Base-by-base conservation (phyloP, 495 filamentous ascomycete genomes). In the Durotheca rogersii region DNA sequence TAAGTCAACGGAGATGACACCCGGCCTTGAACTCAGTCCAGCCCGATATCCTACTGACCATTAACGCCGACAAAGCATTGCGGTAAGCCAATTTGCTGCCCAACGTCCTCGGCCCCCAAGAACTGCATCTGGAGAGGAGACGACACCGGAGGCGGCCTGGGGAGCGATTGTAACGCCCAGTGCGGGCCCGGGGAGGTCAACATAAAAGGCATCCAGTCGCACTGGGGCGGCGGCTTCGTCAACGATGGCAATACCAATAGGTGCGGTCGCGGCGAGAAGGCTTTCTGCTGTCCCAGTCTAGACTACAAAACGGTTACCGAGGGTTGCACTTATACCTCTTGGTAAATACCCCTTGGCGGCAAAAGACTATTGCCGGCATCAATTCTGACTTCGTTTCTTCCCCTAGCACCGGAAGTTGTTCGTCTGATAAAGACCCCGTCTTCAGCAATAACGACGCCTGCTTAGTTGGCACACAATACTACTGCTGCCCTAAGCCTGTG, bases 11-110 rank as follows among this genome's bases (percentile, higher is more conserved):
- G 9, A 27, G 4, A 27, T 27, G 23, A 27, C 23, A 27, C 9
- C 23, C 37, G 17, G 37, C 19, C 37, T 40, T 40, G 37, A 16
- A 11, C 16, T 40, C 16, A 40, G 15, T 40, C 37, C n/a, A 4
- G 11, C 21, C 17, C 11, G 16, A 40, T 40, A 40, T 19, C 11
- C 15, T 40, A 19, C 37, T 19, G 37, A 40, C 23, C 9, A 27
- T 27, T 27, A 27, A 27, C 23, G 23, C 23, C 23, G 23, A 27
- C 9, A 9, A 27, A 27, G 23, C 41, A 44, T 44, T 44, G 25
- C 25, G 41, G 41, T 4, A 29, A 44, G 14, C 41, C 41, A 7
- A 44, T 44, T 10, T 44, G 41, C 41, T 44, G 41, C 18, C 41
- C 41, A 2, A 32, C 25, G 17, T 4, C 14, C 41, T 31, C 23